Evolutionary conservation across 371 early-diverging fungal species (phyloP).

Genomic region (Apophysomyces variabilis): DNA sequence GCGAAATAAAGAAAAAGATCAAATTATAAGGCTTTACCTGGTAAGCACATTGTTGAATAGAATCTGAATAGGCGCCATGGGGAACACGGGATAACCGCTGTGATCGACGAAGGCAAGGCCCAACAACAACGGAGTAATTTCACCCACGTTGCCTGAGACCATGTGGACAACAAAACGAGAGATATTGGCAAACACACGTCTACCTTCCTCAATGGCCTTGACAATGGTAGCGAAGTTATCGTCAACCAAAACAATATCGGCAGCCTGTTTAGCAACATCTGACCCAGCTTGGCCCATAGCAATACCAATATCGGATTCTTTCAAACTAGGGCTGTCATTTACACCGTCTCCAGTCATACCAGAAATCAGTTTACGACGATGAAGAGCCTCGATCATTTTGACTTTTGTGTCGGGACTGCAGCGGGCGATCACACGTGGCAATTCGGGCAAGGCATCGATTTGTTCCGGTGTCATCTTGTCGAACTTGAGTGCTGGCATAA

Average conservation of each 20-base stretch:
- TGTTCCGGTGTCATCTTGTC: constrained; percentile 83
- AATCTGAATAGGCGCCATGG: constrained; percentile 83
- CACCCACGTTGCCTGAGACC: constrained; percentile 85
- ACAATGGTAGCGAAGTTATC: constrained; percentile 91
- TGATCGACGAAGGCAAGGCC: constrained; percentile 72
- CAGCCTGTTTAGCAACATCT: constrained; percentile 91
- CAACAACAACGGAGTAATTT: constrained; percentile 69
- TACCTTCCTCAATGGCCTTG: constrained; percentile 80
- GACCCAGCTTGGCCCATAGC: constrained; percentile 93
- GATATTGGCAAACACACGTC: constrained; percentile 91
- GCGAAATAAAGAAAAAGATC: not conserved
- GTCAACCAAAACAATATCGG: constrained; percentile 89
- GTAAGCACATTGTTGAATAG: constrained; percentile 89
- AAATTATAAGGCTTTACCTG: constrained; percentile 22
- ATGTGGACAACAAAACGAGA: constrained; percentile 91
- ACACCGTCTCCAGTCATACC: constrained; percentile 94
- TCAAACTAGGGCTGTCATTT: constrained; percentile 92
- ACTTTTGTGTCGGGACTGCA: constrained; percentile 97
- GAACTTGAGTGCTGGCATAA: constrained; percentile 87
- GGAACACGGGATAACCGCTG: constrained; percentile 67
- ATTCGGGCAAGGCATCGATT: constrained; percentile 76
- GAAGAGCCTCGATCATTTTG: constrained; percentile 94
- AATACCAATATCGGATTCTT: constrained; percentile 90
- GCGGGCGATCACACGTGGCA: constrained; percentile 93
- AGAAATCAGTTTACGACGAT: constrained; percentile 73